Conservation (phyloP, 2,329 filamentous ascomycete species). For the Setomelanomma holmii region DNA sequence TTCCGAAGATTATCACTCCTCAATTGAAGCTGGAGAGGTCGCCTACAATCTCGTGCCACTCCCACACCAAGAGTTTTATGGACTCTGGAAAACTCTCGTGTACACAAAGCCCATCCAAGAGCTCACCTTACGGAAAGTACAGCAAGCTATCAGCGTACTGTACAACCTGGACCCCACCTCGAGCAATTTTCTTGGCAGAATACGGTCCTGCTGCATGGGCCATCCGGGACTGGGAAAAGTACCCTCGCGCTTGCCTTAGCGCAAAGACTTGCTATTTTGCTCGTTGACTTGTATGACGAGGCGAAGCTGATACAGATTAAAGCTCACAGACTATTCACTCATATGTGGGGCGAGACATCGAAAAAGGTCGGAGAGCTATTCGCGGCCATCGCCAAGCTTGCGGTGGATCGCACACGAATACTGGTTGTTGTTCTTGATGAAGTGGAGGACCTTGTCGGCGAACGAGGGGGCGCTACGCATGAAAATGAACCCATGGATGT, state of each 20-base stretch:
- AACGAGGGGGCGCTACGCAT: slow-evolving; percentile 50
- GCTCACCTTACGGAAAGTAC: slow-evolving; percentile 50
- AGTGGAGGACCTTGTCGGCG: slow-evolving; percentile 57
- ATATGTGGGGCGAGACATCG: slow-evolving; percentile 58
- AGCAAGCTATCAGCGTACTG: slow-evolving; percentile 45
- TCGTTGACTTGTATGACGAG: slow-evolving; percentile 46
- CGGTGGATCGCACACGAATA: slow-evolving; percentile 44
- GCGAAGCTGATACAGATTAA: slow-evolving; percentile 55
- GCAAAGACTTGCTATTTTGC: slow-evolving; percentile 58
- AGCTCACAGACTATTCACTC: slow-evolving; percentile 54
- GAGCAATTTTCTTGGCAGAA: slow-evolving; percentile 53
- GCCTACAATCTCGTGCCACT: slow-evolving; percentile 12
- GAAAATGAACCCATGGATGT: slow-evolving; percentile 56
- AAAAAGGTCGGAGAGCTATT: slow-evolving; percentile 54
- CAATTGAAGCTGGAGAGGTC: background rate
- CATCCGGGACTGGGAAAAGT: slow-evolving; percentile 54
- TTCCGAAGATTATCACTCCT: slow-evolving; percentile 5
- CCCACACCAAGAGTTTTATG: slow-evolving; percentile 18
- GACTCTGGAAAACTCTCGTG: slow-evolving; percentile 41
- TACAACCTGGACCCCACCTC: slow-evolving; percentile 16
- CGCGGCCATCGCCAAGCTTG: slow-evolving; percentile 40
- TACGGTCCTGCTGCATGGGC: slow-evolving; percentile 53
- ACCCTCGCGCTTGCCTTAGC: slow-evolving; percentile 57
- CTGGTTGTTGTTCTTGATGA: slow-evolving; percentile 57
- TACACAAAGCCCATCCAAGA: slow-evolving; percentile 54